These are phyloP conservation scores for Ophiosphaerella herpotricha DNA, from an alignment of 2,329 filamentous ascomycete species.

Conservation along the genomic window DNA sequence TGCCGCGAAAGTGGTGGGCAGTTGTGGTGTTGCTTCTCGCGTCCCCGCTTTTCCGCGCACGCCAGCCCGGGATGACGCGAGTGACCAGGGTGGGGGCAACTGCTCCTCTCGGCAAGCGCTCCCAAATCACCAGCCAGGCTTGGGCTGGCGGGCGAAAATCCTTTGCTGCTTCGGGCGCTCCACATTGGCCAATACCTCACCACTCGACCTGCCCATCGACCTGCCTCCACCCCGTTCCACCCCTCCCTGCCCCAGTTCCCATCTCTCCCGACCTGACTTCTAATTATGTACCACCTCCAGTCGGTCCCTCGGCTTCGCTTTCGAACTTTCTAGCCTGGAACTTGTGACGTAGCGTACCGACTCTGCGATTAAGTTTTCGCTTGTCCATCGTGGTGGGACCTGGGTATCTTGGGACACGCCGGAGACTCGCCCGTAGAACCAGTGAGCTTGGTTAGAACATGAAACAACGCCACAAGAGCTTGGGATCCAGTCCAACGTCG, in stretches of 20 bases:
- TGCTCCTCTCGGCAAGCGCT: constrained; percentile 24
- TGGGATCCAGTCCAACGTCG: background rate
- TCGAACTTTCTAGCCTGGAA: background rate
- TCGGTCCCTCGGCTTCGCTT: too few relatives aligned
- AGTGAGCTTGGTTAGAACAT: constrained; percentile 1
- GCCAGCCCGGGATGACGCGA: constrained; percentile 23
- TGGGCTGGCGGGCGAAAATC: constrained; percentile 7
- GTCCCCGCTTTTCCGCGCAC: constrained; percentile 17
- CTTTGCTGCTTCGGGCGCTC: constrained; percentile 18
- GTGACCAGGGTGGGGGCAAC: constrained; percentile 7
- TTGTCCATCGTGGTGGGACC: constrained; percentile 15
- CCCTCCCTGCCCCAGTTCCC: background rate
- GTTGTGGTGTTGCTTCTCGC: background rate
- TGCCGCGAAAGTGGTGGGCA: too few relatives aligned
- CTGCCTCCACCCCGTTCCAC: background rate
- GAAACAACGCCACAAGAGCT: background rate
- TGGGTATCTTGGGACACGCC: constrained; percentile 3
- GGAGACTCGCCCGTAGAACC: background rate
- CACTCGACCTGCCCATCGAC: constrained; percentile 1
- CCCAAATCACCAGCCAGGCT: constrained; percentile 12
- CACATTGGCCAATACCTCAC: background rate
- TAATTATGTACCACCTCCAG: too few relatives aligned
- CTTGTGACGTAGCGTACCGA: background rate
- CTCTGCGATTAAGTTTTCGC: constrained; percentile 17
- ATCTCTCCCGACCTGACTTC: too few relatives aligned